Base-by-base conservation (phyloP, 345 rosid species). In the Dipteronia sinensis region DNA sequence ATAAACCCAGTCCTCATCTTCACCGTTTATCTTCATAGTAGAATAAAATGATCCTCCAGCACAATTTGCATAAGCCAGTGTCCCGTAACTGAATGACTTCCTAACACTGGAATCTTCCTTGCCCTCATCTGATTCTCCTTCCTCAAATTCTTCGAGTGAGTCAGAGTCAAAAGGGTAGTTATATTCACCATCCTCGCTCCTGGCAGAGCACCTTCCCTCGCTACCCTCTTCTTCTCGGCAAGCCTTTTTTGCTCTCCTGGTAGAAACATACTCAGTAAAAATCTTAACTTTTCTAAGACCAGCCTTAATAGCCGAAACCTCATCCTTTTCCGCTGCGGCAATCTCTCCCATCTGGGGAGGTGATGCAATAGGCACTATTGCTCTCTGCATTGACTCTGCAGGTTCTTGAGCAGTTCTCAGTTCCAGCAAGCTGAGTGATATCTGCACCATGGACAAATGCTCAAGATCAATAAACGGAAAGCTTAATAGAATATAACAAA, bases 251-350 rank as follows among this genome's bases (percentile, higher is more conserved):
- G 90, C 91, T 82, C 85, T 89, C 65, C 90, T 86, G 34, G 73
- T 83, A 19, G 97, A 90, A 72, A 95, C 94, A 75, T 90, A 93
- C 65, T 84, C 88, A 0, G 93, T 93, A 71, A 93, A 91, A 6
- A 91, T 84, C 80, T 93, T 95, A 53, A 95, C 96, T 88, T 88
- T 93, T 77, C 95, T 88, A 56, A 95, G 87, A 66, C 99, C 95
- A 19, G 93, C 94, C 90, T 95, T 95, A 2, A 95, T 88, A 56
- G 91, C 96, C 78, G 97, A 93, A 61, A 82, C 79, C 85, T 95
- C 97, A 17, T 90, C 87, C 83, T 91, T 92, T 67, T 88, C 97
- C 10, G 85, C 66, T 10, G 87, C 5, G 19, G 77, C 71, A 75
- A 85, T 81, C 68, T 93, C 97, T 49, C 84, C 89, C 1, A 85